Evolutionary conservation across 2,329 filamentous ascomycete species (phyloP).

Genomic region (Fusarium denticulatum): DNA sequence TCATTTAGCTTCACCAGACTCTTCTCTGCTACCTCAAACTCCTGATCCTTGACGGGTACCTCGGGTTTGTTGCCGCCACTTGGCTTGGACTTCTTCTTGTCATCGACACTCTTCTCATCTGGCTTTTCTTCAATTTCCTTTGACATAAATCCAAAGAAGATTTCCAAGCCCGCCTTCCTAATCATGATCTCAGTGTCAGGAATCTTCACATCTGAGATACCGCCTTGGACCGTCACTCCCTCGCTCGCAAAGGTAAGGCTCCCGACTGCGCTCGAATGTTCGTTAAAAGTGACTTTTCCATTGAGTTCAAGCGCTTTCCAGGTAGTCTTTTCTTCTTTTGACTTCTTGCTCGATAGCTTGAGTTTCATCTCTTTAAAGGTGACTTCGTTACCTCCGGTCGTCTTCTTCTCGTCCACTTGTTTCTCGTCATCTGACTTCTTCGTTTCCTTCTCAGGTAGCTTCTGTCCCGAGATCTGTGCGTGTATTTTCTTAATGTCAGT

Average conservation of each 20-base stretch:
- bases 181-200: neutral
- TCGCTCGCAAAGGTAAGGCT: neutral
- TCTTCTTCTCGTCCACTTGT: neutral
- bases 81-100: neutral
- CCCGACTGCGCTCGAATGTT: neutral
- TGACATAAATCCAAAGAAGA: neutral
- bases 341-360: neutral
- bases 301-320: neutral
- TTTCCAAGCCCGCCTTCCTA: neutral
- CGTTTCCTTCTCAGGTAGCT: rapidly evolving
- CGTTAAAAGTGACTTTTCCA: neutral
- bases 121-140: neutral
- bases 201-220: neutral
- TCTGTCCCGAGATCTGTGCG: neutral
- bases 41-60: rapidly evolving
- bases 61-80: rapidly evolving
- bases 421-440: neutral
- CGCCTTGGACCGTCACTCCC: neutral
- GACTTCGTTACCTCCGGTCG: neutral
- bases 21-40: rapidly evolving
- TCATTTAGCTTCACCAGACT: neutral
- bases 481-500: neutral
- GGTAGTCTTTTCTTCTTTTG: neutral
- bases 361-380: neutral
- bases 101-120: neutral